phyloP scores from a whole-genome alignment of 768 basidiomycete species.

The Candolleomyces aberdarensis region DNA sequence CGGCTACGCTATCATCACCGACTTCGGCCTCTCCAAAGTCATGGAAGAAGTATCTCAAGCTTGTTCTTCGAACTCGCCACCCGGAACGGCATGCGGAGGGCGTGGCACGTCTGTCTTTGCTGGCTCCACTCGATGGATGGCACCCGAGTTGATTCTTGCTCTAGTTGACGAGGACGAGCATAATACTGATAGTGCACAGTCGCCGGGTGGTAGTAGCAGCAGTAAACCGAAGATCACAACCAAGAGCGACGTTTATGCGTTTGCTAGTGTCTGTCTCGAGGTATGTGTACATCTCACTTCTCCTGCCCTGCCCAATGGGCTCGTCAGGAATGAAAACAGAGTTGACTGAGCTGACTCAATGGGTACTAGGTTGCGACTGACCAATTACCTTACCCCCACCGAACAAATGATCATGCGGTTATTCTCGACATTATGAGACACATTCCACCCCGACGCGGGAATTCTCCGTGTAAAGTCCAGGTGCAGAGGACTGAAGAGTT shows the following conservation, averaged over 20 bases:
- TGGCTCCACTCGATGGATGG: constrained; percentile 53
- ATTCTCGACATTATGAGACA: constrained; percentile 53
- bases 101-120: constrained; percentile 40
- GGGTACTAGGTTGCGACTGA: constrained; percentile 45
- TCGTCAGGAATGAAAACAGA: background rate
- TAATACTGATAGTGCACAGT: constrained; percentile 20
- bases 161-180: constrained; percentile 53
- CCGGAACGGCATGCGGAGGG: background rate
- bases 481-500: constrained; percentile 30
- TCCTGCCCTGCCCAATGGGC: background rate
- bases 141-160: constrained; percentile 52
- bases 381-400: constrained; percentile 47
- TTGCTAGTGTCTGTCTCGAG: constrained; percentile 58
- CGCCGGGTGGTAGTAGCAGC: background rate
- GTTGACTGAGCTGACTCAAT: background rate
- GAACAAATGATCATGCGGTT: constrained; percentile 54
- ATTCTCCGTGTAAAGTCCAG: constrained; percentile 23
- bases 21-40: constrained; percentile 60
- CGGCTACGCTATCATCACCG: constrained; percentile 53
- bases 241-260: constrained; percentile 58
- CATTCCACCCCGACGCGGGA: constrained; percentile 40
- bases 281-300: constrained; percentile 22
- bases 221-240: constrained; percentile 41
- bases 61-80: constrained; percentile 16
- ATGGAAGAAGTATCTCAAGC: constrained; percentile 46